Conservation (phyloP, 164 flowering plant genomes). For the Liriodendron chinense region DNA sequence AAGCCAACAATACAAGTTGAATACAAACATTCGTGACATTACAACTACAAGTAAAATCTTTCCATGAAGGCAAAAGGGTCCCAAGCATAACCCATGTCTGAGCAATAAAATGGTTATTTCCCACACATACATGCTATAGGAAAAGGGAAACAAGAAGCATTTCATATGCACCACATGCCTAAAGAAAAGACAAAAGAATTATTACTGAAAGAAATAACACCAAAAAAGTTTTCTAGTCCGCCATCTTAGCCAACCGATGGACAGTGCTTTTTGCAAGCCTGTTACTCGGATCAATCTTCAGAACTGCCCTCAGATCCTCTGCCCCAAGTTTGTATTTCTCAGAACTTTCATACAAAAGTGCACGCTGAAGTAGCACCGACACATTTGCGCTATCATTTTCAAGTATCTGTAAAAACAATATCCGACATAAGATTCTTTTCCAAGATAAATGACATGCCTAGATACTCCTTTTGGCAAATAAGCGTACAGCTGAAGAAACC, state of each 20-base stretch:
- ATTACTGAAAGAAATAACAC: slow-evolving; percentile 1
- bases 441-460: background rate
- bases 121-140: slow-evolving; percentile 4
- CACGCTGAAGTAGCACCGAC: slow-evolving; percentile 81
- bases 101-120: slow-evolving; percentile 11
- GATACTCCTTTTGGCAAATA: too few species aligned
- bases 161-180: slow-evolving; percentile 13
- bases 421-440: background rate
- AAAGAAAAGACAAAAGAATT: slow-evolving; percentile 13
- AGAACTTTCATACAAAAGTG: slow-evolving; percentile 92
- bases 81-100: background rate
- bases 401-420: slow-evolving; percentile 55
- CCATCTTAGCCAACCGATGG: slow-evolving; percentile 81
- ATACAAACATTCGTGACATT: background rate
- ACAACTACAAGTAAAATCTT: background rate
- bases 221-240: slow-evolving; percentile 35
- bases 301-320: slow-evolving; percentile 82
- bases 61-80: background rate
- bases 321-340: slow-evolving; percentile 98
- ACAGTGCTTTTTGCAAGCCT: slow-evolving; percentile 91
- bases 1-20: background rate
- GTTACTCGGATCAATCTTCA: slow-evolving; percentile 89
- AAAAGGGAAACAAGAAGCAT: slow-evolving; percentile 11
- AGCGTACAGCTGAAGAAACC: too few species aligned
- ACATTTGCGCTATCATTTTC: slow-evolving; percentile 66